Base-by-base conservation (phyloP, 805 yeast genomes). In the Ogataea philodendri region DNA sequence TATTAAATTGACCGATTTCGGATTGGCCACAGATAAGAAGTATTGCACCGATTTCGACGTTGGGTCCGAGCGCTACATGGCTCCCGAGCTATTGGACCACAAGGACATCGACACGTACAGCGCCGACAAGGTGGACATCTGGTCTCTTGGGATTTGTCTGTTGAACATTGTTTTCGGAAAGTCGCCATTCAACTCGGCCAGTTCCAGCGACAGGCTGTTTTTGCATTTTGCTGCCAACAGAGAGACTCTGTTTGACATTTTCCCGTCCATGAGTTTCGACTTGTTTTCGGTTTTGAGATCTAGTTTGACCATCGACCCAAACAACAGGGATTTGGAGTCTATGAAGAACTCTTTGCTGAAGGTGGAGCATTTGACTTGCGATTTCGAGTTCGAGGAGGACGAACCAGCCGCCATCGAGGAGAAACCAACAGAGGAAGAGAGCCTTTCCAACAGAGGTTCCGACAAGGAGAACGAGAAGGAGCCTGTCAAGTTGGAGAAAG, bases 31-130 rank as follows among this genome's bases (percentile, higher is more conserved):
- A 4, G 72, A 74, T 19, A 57, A 62, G 20, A 64, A 65, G 30
- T 60, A 64, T 29, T 79, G 85, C 49, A 62, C 74, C 22, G 88
- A 86, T 52, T 84, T 87, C 57, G 95, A 85, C 43, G 84, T 86
- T 40, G 96, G 96, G 15, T 77, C 86, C 36, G 95, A 86, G 61
- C 70, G 95, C 44, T 88, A 88, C 60, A 88, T 88, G 97, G 94
- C 96, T 0, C 97, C 97, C 1, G 97, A 88, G 55, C 63, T 87
- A 39, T 81, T 87, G 54, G 95, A 87, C 36, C 54, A 57, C 39
- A 48, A 59, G 9, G 63, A 64, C 25, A 62, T 76, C 31, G 75
- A 74, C 22, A 65, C 70, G 26, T 89, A 88, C 57, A 83, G 82
- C 49, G 86, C 95, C 7, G 77, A 80, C 14, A 81, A 84, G 59